phyloP scores from a whole-genome alignment of 257 asterid species.

The Jacaranda copaia region DNA sequence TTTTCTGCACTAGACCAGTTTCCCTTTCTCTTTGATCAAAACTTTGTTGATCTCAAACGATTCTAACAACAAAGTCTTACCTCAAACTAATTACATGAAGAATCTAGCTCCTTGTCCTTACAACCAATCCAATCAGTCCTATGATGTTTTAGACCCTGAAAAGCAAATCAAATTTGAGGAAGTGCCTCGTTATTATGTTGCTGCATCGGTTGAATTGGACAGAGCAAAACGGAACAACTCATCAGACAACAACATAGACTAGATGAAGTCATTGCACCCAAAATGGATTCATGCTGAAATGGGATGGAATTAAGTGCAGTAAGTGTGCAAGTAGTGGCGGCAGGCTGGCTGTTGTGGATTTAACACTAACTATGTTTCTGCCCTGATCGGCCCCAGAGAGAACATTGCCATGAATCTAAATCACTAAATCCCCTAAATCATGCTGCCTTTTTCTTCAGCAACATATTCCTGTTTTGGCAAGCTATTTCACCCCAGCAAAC shows the following conservation, averaged over 20 bases:
- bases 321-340: no score
- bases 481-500: not conserved
- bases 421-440: not conserved
- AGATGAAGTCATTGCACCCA: not conserved
- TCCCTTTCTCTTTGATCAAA: constrained; percentile 4
- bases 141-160: not conserved
- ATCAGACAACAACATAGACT: not conserved
- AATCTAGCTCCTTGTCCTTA: not conserved
- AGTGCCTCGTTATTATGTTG: not conserved
- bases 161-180: not conserved
- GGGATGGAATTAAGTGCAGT: no score
- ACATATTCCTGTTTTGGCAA: not conserved
- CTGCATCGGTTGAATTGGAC: not conserved
- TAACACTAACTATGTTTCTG: no score
- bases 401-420: not conserved
- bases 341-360: no score
- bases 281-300: no score
- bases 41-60: not conserved
- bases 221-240: not conserved
- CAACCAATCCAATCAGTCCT: constrained; percentile 2
- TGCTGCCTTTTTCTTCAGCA: not conserved
- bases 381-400: constrained; percentile 16
- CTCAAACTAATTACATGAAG: not conserved
- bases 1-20: not conserved
- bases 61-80: not conserved